These are phyloP conservation scores for Daldinia caldariorum DNA, from an alignment of 495 filamentous ascomycete species.

Conservation along the genomic window DNA sequence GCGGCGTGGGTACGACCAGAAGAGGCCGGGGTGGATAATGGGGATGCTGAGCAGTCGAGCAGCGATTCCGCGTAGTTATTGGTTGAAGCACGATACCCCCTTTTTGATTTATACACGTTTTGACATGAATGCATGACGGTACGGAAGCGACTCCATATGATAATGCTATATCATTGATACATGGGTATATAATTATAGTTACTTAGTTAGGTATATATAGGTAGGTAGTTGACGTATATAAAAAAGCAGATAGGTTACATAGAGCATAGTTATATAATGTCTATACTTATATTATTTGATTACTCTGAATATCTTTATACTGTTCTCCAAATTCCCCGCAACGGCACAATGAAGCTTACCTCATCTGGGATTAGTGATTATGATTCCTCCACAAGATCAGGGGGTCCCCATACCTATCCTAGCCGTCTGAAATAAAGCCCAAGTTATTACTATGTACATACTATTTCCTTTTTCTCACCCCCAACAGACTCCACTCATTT, in stretches of 20 bases:
- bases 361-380: background rate
- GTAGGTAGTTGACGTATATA: background rate
- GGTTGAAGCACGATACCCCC: slow-evolving; percentile 37
- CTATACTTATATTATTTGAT: no score
- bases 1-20: slow-evolving; percentile 46
- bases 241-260: background rate
- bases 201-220: background rate
- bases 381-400: background rate
- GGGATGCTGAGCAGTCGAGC: slow-evolving; percentile 44
- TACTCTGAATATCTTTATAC: no score
- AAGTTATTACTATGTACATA: no score
- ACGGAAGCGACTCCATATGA: background rate
- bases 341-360: background rate
- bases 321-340: slow-evolving; percentile 8
- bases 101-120: slow-evolving; percentile 13
- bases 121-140: slow-evolving; percentile 7
- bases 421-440: background rate
- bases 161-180: slow-evolving; percentile 12
- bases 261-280: slow-evolving; percentile 16
- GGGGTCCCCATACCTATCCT: background rate
- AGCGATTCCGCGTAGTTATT: slow-evolving; percentile 44
- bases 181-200: slow-evolving; percentile 9
- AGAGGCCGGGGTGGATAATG: slow-evolving; percentile 7
- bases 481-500: background rate
- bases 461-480: background rate